Evolutionary conservation across 331 rosid species (phyloP).

Genomic region (Cucumis variabilis): DNA sequence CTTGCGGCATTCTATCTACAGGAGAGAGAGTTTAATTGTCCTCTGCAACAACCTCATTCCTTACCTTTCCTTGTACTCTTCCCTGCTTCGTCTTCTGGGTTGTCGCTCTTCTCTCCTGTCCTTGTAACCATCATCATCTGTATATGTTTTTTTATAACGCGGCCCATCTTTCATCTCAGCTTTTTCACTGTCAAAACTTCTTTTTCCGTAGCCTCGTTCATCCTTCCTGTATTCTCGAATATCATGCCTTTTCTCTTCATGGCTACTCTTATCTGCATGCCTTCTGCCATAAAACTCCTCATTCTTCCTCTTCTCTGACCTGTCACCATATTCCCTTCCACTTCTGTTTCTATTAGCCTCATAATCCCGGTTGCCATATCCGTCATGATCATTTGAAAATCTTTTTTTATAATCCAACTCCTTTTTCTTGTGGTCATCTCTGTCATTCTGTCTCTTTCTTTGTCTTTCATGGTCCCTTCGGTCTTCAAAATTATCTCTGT

Average conservation of each 20-base stretch:
- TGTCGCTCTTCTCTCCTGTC: conserved; percentile 41
- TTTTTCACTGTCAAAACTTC: conserved; percentile 27
- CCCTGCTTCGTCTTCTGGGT: conserved; percentile 44
- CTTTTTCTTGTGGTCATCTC: conserved; percentile 44
- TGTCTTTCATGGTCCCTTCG: conserved; percentile 56
- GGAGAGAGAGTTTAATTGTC: conserved; percentile 31
- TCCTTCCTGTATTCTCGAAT: conserved; percentile 35
- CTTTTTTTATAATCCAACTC: conserved; percentile 51
- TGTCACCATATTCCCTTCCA: conserved; percentile 43
- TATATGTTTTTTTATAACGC: conserved; percentile 47
- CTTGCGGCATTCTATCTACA: conserved; percentile 23
- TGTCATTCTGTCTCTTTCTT: conserved; percentile 46
- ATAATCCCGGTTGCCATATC: conserved; percentile 37
- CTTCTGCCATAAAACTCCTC: conserved; percentile 33
- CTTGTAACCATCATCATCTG: conserved; percentile 44
- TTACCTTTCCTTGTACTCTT: conserved; percentile 41
- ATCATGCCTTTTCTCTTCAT: conserved; percentile 39
- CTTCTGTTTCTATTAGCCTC: conserved; percentile 48
- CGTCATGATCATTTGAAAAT: conserved; percentile 41
- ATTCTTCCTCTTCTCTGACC: conserved; percentile 47
- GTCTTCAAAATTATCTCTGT: conserved; percentile 46
- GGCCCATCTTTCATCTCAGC: conserved; percentile 37
- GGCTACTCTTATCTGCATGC: conserved; percentile 9
- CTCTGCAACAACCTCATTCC: neutral
- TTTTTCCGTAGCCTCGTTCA: conserved; percentile 49